Evolutionary conservation across 2,329 filamentous ascomycete species (phyloP).

Genomic region (Berkeleyomyces rouxiae): DNA sequence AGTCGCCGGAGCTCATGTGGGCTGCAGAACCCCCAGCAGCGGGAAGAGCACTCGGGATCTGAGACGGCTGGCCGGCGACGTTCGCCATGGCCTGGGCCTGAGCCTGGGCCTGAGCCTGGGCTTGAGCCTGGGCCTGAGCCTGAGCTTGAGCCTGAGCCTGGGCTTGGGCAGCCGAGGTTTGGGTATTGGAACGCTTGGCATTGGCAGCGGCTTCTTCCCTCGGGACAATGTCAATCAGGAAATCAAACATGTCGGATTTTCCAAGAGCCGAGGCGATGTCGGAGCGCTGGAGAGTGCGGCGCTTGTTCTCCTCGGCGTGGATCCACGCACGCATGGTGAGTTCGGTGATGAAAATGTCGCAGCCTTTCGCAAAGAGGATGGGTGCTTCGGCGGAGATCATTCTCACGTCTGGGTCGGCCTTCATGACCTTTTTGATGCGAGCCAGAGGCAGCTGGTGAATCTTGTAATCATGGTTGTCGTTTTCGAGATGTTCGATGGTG

Average conservation of each 20-base stretch:
- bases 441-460: conserved; percentile 89
- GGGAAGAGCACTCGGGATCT: neutral
- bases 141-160: conserved; percentile 18
- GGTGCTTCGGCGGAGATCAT: conserved; percentile 99
- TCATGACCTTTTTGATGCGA: conserved; percentile 99
- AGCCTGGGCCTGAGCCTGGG: conserved; percentile 8
- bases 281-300: conserved; percentile 81
- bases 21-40: neutral
- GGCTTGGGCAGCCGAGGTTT: conserved; percentile 25
- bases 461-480: conserved; percentile 94
- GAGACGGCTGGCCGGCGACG: neutral
- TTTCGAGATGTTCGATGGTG: conserved; percentile 88
- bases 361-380: conserved; percentile 94
- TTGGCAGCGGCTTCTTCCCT: conserved; percentile 81
- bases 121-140: conserved; percentile 1
- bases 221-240: conserved; percentile 95
- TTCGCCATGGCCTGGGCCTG: conserved; percentile 5
- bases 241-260: conserved; percentile 99
- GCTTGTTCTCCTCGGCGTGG: conserved; percentile 96
- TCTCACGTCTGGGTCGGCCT: conserved; percentile 96
- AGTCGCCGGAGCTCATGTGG: conserved; percentile 27
- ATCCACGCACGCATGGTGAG: conserved; percentile 99
- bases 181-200: conserved; percentile 54
- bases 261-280: conserved; percentile 91
- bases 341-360: conserved; percentile 98